Evolutionary conservation across 2,329 filamentous ascomycete genomes (phyloP).

Genomic region (Aspergillus pseudotamarii): DNA sequence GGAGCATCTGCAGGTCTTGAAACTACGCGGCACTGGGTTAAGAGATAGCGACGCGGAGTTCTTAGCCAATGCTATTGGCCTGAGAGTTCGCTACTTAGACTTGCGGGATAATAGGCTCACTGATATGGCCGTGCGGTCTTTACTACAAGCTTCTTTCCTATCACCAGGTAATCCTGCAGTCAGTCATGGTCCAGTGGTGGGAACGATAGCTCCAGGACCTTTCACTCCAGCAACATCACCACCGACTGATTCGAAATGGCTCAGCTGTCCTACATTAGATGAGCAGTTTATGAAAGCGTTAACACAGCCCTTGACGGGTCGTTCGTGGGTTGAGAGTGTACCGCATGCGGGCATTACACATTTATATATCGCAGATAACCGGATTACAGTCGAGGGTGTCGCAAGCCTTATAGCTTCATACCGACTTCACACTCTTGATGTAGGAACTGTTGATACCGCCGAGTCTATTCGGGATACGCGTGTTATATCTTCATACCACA

Average conservation of each 20-base stretch:
- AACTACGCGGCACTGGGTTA: constrained; percentile 57
- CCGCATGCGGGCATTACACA: constrained; percentile 61
- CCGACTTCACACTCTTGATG: constrained; percentile 59
- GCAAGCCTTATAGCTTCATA: constrained; percentile 55
- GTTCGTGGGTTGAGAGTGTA: constrained; percentile 59
- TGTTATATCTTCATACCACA: constrained; percentile 11
- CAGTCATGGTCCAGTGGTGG: constrained; percentile 7
- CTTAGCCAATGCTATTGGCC: constrained; percentile 56
- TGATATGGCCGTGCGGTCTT: constrained; percentile 54
- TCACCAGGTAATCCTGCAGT: constrained; percentile 16
- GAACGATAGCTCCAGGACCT: neutral
- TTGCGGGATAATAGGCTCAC: constrained; percentile 60
- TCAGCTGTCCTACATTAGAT: constrained; percentile 43
- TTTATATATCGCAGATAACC: constrained; percentile 60
- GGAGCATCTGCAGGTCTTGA: constrained; percentile 58
- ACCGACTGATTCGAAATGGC: constrained; percentile 20
- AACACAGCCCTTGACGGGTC: constrained; percentile 53
- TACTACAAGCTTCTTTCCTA: constrained; percentile 56
- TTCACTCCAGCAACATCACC: constrained; percentile 6
- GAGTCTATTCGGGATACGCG: constrained; percentile 24
- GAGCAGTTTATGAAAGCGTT: constrained; percentile 53
- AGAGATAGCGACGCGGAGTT: constrained; percentile 56
- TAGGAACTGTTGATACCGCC: constrained; percentile 50
- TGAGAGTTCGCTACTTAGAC: constrained; percentile 58
- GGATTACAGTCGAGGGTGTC: constrained; percentile 58